phyloP scores from a whole-genome alignment of 2,329 filamentous ascomycete species.

The Neopestalotiopsis sp. region DNA sequence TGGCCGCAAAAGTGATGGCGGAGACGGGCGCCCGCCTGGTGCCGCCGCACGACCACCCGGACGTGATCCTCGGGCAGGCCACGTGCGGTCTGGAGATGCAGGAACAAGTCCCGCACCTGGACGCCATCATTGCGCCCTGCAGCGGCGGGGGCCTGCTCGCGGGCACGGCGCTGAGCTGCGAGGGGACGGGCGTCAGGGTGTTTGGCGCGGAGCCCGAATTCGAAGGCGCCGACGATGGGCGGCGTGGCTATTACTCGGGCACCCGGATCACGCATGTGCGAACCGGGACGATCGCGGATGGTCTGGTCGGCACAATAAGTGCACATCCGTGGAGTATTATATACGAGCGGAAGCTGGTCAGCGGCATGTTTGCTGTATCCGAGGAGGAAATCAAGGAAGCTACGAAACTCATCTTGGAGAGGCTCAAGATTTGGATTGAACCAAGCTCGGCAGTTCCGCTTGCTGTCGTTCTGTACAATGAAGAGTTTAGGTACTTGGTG shows the following conservation, averaged over 20 bases:
- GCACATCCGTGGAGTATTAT: conserved; percentile 78
- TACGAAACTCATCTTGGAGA: conserved; percentile 79
- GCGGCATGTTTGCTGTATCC: conserved; percentile 72
- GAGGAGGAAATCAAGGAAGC: conserved; percentile 84
- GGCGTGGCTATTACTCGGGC: conserved; percentile 70
- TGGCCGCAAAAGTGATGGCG: conserved; percentile 69
- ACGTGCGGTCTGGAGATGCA: conserved; percentile 84
- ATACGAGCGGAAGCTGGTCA: conserved; percentile 71
- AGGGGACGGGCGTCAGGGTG: conserved; percentile 73
- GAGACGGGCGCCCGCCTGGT: conserved; percentile 79
- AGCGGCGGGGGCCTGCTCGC: conserved; percentile 88
- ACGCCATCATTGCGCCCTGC: conserved; percentile 81
- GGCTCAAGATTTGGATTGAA: conserved; percentile 90
- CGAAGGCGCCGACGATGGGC: conserved; percentile 82
- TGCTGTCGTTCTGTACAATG: conserved; percentile 82
- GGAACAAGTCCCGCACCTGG: conserved; percentile 68
- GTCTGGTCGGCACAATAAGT: conserved; percentile 85
- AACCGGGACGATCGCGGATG: conserved; percentile 85
- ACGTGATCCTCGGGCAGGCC: conserved; percentile 93
- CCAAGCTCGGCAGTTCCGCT: conserved; percentile 83
- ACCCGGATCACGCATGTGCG: conserved; percentile 70
- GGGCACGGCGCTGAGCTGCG: conserved; percentile 78
- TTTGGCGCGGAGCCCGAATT: conserved; percentile 87
- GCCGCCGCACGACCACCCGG: conserved; percentile 89
- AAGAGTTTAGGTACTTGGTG: conserved; percentile 77